Evolutionary conservation across 495 filamentous ascomycete species (phyloP).

Genomic region (Astrothelium subdiscretum): DNA sequence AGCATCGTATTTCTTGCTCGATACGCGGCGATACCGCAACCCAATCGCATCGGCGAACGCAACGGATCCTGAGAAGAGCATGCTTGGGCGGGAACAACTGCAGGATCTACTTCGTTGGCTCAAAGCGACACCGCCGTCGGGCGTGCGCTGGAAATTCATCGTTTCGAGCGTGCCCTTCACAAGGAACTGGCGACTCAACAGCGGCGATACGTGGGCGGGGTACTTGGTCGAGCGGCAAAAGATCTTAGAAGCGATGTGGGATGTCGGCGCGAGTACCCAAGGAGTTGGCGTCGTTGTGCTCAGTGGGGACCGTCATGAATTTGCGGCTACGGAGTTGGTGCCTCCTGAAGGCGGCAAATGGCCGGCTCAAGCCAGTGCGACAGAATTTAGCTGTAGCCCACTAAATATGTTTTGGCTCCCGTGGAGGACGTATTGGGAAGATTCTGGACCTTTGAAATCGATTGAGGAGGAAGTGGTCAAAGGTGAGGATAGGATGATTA

Average conservation of each 20-base stretch:
- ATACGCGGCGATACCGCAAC: slow-evolving; percentile 77
- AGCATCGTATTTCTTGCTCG: slow-evolving; percentile 86
- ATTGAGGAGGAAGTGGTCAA: background rate
- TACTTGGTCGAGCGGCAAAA: slow-evolving; percentile 66
- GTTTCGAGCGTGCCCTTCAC: slow-evolving; percentile 86
- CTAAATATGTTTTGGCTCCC: slow-evolving; percentile 89
- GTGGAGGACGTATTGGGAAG: slow-evolving; percentile 56
- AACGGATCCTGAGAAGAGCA: slow-evolving; percentile 51
- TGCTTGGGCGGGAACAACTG: slow-evolving; percentile 74
- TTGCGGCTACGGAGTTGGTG: slow-evolving; percentile 81
- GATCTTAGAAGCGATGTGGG: slow-evolving; percentile 87
- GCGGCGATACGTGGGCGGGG: slow-evolving; percentile 82
- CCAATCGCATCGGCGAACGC: slow-evolving; percentile 38
- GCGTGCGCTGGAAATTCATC: slow-evolving; percentile 88
- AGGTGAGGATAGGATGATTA: slow-evolving; percentile 7
- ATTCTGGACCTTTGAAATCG: background rate
- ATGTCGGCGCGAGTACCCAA: slow-evolving; percentile 45
- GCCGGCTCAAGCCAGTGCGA: slow-evolving; percentile 49
- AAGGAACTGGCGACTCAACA: slow-evolving; percentile 84
- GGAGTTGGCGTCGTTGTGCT: slow-evolving; percentile 72
- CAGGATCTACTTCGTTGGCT: slow-evolving; percentile 69
- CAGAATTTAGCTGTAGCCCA: slow-evolving; percentile 75
- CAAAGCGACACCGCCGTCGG: slow-evolving; percentile 50
- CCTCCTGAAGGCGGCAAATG: slow-evolving; percentile 44
- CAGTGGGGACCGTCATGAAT: slow-evolving; percentile 88